Conservation (phyloP, 202 grass and related monocot genomes). For the Setaria viridis region DNA sequence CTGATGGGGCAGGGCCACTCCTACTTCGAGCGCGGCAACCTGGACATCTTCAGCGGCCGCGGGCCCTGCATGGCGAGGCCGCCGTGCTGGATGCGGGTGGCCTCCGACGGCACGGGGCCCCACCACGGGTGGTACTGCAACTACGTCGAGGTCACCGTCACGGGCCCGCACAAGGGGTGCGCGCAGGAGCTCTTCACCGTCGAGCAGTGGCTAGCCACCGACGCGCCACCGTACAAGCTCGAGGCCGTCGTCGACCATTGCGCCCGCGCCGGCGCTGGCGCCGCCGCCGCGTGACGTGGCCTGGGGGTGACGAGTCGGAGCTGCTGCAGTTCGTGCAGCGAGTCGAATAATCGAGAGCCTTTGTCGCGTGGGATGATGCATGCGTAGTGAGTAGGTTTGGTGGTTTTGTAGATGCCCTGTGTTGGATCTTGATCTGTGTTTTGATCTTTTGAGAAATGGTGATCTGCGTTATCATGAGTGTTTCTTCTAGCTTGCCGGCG, state of each 20-base stretch:
- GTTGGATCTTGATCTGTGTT: background rate
- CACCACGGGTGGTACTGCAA: slow-evolving; percentile 99
- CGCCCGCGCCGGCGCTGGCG: background rate
- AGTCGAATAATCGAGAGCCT: slow-evolving; percentile 38
- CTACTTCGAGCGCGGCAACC: slow-evolving; percentile 96
- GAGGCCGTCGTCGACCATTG: slow-evolving; percentile 61
- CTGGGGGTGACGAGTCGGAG: background rate
- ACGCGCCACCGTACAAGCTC: slow-evolving; percentile 71
- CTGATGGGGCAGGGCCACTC: slow-evolving; percentile 65
- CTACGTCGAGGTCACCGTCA: slow-evolving; percentile 91
- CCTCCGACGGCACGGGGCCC: slow-evolving; percentile 68
- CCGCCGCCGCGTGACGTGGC: background rate
- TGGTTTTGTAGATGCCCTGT: background rate
- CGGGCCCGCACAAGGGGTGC: slow-evolving; percentile 76
- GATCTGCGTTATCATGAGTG: background rate
- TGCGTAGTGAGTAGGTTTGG: background rate
- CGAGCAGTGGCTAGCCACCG: slow-evolving; percentile 95
- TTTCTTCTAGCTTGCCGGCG: background rate
- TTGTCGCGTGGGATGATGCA: background rate
- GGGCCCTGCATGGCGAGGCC: slow-evolving; percentile 67
- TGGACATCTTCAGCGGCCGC: slow-evolving; percentile 95
- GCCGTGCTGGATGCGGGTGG: slow-evolving; percentile 69
- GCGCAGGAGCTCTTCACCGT: slow-evolving; percentile 83
- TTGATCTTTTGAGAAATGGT: slow-evolving; percentile 7
- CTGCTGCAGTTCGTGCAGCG: background rate